phyloP scores from a whole-genome alignment of 495 filamentous ascomycete species.

The Annulohypoxylon maeteangense region DNA sequence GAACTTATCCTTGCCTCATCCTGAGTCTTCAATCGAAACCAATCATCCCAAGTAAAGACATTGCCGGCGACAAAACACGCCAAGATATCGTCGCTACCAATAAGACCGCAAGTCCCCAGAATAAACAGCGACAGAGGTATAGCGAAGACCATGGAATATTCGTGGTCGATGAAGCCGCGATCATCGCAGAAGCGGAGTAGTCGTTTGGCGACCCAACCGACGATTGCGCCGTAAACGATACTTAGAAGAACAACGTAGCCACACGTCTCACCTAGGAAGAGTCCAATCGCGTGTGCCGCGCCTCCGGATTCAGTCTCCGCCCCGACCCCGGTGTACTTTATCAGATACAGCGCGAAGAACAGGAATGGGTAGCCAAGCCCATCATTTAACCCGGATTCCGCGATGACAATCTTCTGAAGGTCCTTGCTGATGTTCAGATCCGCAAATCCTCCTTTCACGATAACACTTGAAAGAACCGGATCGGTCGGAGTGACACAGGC shows the following conservation, averaged over 20 bases:
- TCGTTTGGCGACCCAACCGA: neutral
- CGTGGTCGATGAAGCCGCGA: neutral
- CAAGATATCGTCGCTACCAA: neutral
- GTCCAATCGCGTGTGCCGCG: neutral
- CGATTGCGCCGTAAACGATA: neutral
- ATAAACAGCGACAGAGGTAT: neutral
- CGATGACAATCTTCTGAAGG: neutral
- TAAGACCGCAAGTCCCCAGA: neutral
- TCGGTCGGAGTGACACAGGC: neutral
- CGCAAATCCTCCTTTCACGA: neutral
- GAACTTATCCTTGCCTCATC: neutral
- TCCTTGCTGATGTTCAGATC: conserved; percentile 1
- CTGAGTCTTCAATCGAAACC: neutral
- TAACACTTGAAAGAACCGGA: neutral
- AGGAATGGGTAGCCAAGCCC: neutral
- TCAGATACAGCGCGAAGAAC: neutral
- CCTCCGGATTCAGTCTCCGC: neutral
- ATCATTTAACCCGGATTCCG: neutral
- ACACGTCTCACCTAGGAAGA: neutral
- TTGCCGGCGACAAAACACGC: neutral
- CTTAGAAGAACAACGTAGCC: neutral
- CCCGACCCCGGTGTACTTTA: neutral
- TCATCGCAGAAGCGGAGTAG: conserved; percentile 2
- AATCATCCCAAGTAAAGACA: neutral
- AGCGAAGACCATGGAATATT: conserved; percentile 1